phyloP scores from a whole-genome alignment of 176 grass and related monocot genomes.

The Hordeum marinum region DNA sequence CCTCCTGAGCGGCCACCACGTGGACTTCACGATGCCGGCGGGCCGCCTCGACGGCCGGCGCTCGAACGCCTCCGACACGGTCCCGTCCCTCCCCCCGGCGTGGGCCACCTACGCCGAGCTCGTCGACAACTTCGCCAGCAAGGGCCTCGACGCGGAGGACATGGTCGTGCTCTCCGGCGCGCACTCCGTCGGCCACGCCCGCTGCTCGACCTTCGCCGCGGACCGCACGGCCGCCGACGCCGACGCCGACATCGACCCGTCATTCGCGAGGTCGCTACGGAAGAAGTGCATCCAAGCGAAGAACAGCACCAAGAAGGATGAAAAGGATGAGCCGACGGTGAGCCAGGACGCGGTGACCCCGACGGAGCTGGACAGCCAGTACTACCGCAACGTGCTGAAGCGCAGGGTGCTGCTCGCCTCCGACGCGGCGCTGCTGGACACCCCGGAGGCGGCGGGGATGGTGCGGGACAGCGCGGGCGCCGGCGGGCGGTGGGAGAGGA shows the following conservation, averaged over 20 bases:
- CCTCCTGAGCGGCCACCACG: neutral
- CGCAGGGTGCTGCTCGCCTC: conserved; percentile 35
- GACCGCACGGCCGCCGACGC: neutral
- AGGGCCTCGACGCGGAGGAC: conserved; percentile 32
- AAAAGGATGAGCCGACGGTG: neutral
- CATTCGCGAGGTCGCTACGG: neutral
- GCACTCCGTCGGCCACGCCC: conserved; percentile 48
- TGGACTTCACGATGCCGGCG: conserved; percentile 15
- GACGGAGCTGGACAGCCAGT: conserved; percentile 33
- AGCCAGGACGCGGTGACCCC: conserved; percentile 5
- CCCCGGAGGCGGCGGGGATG: neutral
- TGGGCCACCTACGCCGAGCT: conserved; percentile 1
- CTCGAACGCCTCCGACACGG: neutral
- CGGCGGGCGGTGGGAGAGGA: conserved; percentile 20
- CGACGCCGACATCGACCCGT: neutral
- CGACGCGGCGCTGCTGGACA: conserved; percentile 26
- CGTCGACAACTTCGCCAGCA: neutral
- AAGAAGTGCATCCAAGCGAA: neutral
- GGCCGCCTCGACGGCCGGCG: conserved; percentile 43
- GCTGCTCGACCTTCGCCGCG: conserved; percentile 31
- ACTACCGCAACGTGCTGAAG: conserved; percentile 38
- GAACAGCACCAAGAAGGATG: neutral
- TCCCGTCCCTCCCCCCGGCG: neutral
- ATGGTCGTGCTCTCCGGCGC: conserved; percentile 59
- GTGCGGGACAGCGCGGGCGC: conserved; percentile 1